Conservation (phyloP, 768 basidiomycete species). For the Tricholomella constricta region DNA sequence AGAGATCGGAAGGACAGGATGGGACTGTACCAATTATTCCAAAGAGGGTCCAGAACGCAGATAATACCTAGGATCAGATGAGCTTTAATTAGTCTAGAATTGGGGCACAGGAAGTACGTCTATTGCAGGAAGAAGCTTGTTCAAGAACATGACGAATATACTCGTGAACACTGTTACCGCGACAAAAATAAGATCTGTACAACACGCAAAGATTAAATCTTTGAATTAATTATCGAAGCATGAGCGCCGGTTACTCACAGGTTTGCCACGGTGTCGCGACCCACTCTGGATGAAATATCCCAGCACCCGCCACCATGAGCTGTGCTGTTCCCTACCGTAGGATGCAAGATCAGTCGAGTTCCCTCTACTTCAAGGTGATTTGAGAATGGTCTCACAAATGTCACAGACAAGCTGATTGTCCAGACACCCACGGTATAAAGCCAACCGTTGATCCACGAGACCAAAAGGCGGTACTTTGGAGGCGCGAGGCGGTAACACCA, state of each 20-base stretch:
- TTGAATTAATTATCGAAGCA: too few relatives aligned
- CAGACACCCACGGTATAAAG: constrained; percentile 68
- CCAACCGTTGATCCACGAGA: constrained; percentile 73
- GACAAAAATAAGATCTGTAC: constrained; percentile 55
- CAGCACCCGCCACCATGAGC: constrained; percentile 57
- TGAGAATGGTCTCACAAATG: constrained; percentile 45
- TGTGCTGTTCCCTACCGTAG: constrained; percentile 53
- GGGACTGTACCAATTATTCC: constrained; percentile 49
- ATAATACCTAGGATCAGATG: constrained; percentile 42
- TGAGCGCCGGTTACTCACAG: constrained; percentile 42
- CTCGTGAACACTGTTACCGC: constrained; percentile 50
- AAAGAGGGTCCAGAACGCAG: constrained; percentile 63
- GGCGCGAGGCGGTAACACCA: constrained; percentile 66
- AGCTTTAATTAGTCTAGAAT: neutral
- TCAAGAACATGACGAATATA: constrained; percentile 57
- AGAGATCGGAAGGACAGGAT: neutral
- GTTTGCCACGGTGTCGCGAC: constrained; percentile 61
- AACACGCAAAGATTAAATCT: neutral
- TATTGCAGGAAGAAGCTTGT: constrained; percentile 48
- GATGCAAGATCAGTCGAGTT: neutral
- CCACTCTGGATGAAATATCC: constrained; percentile 61
- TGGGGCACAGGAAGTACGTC: constrained; percentile 38
- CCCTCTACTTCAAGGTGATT: neutral
- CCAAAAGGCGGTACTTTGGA: constrained; percentile 48
- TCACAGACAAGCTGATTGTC: constrained; percentile 67